A percentile compares a stretch with the other conserved stretches of the same genome.
Conservation (phyloP, 2,329 filamentous ascomycete species). For the Arthrobotrys megalospora region DNA sequence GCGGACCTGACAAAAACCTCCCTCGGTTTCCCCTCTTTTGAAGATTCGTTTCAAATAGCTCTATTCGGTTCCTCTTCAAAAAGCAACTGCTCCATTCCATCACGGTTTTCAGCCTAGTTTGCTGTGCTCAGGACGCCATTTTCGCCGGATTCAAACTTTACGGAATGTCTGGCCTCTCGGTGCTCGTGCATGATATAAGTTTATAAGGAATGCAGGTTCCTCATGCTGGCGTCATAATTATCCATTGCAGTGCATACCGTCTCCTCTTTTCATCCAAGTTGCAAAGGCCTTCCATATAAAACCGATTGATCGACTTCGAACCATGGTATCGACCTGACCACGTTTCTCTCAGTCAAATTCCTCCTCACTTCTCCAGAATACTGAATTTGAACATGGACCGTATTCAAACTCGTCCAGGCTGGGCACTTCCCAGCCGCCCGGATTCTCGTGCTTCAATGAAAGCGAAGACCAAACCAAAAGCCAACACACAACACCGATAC, state of each 20-base stretch:
- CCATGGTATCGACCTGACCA: conserved; percentile 35
- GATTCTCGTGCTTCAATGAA: conserved; percentile 46
- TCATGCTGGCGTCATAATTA: conserved; percentile 41
- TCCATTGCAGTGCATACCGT: conserved; percentile 19
- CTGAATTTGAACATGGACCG: conserved; percentile 27
- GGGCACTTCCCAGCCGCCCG: conserved; percentile 46
- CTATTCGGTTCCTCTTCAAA: conserved; percentile 23
- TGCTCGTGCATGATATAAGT: conserved; percentile 10
- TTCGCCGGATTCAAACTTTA: conserved; percentile 41
- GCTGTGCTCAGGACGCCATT: conserved; percentile 33
- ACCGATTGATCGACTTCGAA: conserved; percentile 49
- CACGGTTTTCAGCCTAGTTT: conserved; percentile 46
- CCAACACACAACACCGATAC: conserved; percentile 29
- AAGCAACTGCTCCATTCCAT: conserved; percentile 36
- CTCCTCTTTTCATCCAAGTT: conserved; percentile 24
- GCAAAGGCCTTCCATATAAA: conserved; percentile 19
- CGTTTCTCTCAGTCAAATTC: conserved; percentile 26
- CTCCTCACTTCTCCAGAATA: conserved; percentile 4
- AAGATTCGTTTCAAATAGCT: conserved; percentile 51
- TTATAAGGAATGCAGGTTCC: conserved; percentile 46
- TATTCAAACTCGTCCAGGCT: conserved; percentile 30
- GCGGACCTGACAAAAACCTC: conserved; percentile 14
- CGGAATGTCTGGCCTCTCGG: conserved; percentile 39
- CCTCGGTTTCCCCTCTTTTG: conserved; percentile 22
- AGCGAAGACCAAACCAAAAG: conserved; percentile 37